A percentile compares a stretch with the other conserved stretches of the same genome.
Evolutionary conservation across 768 basidiomycete species (phyloP).

Genomic region (Saitozyma podzolica): DNA sequence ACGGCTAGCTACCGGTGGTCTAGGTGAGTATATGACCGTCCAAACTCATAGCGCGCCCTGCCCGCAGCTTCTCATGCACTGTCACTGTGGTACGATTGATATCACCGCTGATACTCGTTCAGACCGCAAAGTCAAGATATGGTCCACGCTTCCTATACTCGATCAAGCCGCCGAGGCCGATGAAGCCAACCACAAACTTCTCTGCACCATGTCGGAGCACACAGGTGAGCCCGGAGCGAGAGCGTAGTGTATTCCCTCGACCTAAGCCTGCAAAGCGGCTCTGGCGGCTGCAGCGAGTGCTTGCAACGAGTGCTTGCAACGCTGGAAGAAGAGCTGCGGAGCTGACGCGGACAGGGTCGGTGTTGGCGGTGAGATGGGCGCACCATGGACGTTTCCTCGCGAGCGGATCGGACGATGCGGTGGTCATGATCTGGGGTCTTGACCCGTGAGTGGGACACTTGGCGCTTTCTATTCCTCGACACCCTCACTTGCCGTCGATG

Average conservation of each 20-base stretch:
- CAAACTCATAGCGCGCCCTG: too few relatives aligned
- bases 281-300: too few relatives aligned
- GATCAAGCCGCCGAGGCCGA: slow-evolving; percentile 63
- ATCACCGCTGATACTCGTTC: slow-evolving; percentile 4
- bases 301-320: too few relatives aligned
- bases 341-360: slow-evolving; percentile 58
- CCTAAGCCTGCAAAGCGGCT: neutral
- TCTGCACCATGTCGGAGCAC: slow-evolving; percentile 91
- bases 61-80: too few relatives aligned
- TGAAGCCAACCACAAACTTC: slow-evolving; percentile 74
- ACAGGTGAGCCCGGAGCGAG: slow-evolving; percentile 59
- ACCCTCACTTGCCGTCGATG: neutral
- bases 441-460: slow-evolving; percentile 69
- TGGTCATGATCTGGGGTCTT: slow-evolving; percentile 95
- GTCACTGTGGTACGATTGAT: neutral
- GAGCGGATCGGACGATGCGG: slow-evolving; percentile 92
- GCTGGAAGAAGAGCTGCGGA: neutral
- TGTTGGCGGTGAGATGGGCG: slow-evolving; percentile 88
- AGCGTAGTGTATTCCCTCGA: neutral
- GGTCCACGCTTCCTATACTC: slow-evolving; percentile 95
- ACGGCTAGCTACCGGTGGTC: slow-evolving; percentile 92
- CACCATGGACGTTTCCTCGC: slow-evolving; percentile 91
- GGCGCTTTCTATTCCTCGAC: neutral
- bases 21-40: slow-evolving; percentile 53
- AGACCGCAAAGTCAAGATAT: slow-evolving; percentile 94